Evolutionary conservation across 805 yeast genomes (phyloP).

Genomic region (Kockiozyma suomiensis): DNA sequence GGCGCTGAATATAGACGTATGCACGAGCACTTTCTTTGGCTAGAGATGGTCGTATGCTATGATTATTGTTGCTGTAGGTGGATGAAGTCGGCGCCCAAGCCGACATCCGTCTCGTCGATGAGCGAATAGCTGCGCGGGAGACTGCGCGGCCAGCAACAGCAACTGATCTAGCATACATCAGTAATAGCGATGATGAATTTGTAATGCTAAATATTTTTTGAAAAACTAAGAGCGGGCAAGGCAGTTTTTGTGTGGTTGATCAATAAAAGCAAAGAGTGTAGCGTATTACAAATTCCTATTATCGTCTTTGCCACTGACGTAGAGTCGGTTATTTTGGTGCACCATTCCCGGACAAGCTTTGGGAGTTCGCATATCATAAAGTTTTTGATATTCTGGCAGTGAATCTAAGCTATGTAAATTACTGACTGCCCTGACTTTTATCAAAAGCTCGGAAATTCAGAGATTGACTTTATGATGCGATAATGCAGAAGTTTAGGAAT

Average conservation of each 20-base stretch:
- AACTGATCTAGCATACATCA: neutral
- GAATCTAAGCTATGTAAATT: neutral
- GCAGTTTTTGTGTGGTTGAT: neutral
- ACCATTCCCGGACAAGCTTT: neutral
- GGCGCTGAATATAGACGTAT: constrained; percentile 5
- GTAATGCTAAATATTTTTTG: no score
- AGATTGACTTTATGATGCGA: no score
- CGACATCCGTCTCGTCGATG: neutral
- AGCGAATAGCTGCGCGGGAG: neutral
- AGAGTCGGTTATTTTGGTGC: neutral
- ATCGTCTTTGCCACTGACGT: constrained; percentile 8
- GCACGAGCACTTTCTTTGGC: no score
- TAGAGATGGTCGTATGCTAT: neutral
- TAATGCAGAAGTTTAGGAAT: no score
- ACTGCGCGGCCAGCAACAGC: neutral
- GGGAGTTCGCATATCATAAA: neutral
- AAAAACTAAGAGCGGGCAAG: no score
- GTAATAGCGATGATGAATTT: neutral
- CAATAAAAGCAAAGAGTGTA: neutral
- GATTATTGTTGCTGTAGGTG: neutral
- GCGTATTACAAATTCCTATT: neutral
- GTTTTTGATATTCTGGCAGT: neutral
- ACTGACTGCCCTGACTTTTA: no score
- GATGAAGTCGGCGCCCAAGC: neutral
- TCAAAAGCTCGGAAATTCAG: no score